phyloP scores from a whole-genome alignment of 2,329 filamentous ascomycete genomes.

The Bimuria novae-zelandiae region DNA sequence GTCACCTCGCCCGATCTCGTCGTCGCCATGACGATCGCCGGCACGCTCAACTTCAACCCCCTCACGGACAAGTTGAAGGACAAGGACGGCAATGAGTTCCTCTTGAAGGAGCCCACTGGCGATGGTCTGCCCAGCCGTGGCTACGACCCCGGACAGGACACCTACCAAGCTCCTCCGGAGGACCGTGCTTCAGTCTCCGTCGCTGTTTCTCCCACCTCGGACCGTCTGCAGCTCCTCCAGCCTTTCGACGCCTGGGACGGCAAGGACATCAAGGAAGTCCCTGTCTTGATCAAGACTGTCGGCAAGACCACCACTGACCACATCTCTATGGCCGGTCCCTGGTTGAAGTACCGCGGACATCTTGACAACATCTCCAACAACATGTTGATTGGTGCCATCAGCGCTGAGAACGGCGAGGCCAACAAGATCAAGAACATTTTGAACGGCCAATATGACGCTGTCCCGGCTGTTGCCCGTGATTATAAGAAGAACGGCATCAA shows the following conservation, averaged over 20 bases:
- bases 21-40: conserved; percentile 82
- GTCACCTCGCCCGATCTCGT: conserved; percentile 90
- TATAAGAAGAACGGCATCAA: conserved; percentile 97
- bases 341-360: conserved; percentile 98
- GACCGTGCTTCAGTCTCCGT: conserved; percentile 76
- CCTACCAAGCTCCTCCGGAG: conserved; percentile 90
- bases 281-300: conserved; percentile 93
- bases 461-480: conserved; percentile 92
- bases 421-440: conserved; percentile 96
- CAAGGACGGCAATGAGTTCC: conserved; percentile 95
- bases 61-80: conserved; percentile 89
- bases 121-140: conserved; percentile 78
- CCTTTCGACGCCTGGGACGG: conserved; percentile 90
- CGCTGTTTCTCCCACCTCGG: conserved; percentile 82
- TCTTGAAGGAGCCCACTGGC: conserved; percentile 81
- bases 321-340: conserved; percentile 95
- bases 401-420: conserved; percentile 92
- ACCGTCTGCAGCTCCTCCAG: conserved; percentile 89
- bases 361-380: conserved; percentile 99
- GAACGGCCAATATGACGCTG: conserved; percentile 81
- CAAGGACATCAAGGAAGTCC: conserved; percentile 82
- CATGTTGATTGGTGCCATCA: conserved; percentile 97
- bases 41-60: conserved; percentile 90
- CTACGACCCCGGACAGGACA: conserved; percentile 90
- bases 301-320: conserved; percentile 98